phyloP scores from a whole-genome alignment of 345 rosid genomes.

The Hypericum androsaemum region DNA sequence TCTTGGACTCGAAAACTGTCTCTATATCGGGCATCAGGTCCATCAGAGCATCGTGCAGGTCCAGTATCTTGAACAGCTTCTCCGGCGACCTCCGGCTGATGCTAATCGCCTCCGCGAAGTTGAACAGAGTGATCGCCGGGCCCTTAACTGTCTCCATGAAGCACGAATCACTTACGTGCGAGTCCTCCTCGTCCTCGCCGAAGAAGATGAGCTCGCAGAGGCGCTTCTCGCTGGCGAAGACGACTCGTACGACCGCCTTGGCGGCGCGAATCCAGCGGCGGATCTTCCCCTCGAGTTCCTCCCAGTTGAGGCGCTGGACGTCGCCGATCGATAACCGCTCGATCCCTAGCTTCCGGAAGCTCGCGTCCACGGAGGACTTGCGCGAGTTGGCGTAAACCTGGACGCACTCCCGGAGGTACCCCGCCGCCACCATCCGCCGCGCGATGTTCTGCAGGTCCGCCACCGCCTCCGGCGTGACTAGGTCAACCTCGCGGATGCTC shows the following conservation, averaged over 20 bases:
- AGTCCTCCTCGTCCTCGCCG: conserved; percentile 35
- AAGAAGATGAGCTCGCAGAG: conserved; percentile 71
- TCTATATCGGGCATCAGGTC: conserved; percentile 75
- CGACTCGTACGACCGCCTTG: conserved; percentile 55
- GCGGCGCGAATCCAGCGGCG: conserved; percentile 89
- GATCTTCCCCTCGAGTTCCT: conserved; percentile 68
- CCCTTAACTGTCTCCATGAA: conserved; percentile 82
- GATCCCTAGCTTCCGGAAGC: conserved; percentile 57
- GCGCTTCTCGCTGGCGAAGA: conserved; percentile 78
- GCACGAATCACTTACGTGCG: conserved; percentile 59
- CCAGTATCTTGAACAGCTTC: conserved; percentile 84
- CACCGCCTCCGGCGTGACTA: conserved; percentile 63
- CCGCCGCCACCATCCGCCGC: conserved; percentile 65
- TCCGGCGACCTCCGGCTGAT: conserved; percentile 86
- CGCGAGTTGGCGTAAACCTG: conserved; percentile 88
- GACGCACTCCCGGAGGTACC: conserved; percentile 74
- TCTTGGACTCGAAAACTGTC: conserved; percentile 54
- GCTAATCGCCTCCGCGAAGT: conserved; percentile 85
- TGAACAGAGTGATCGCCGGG: conserved; percentile 63
- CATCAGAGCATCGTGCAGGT: conserved; percentile 65
- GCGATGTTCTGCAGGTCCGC: conserved; percentile 63
- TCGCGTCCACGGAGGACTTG: conserved; percentile 71
- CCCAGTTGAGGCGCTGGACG: conserved; percentile 83
- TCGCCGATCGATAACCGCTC: conserved; percentile 93
- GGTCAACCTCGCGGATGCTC: conserved; percentile 80